A percentile compares a stretch with the other conserved stretches of the same genome.
Evolutionary conservation across 192 early-diverging fungal species (phyloP).

Genomic region (Coemansia sp.): DNA sequence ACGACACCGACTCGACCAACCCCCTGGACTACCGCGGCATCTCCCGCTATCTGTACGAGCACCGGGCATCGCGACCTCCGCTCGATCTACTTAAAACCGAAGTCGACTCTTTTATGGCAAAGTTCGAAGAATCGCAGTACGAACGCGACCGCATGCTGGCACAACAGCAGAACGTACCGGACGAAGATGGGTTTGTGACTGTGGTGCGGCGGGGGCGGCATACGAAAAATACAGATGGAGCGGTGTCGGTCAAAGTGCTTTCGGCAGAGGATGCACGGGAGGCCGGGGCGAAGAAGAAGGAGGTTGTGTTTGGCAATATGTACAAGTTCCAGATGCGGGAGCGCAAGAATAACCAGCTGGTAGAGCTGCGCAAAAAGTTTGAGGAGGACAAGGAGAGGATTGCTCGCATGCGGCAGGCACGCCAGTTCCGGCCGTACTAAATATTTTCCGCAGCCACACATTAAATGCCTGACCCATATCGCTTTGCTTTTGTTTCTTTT

Average conservation of each 20-base stretch:
- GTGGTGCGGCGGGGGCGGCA: constrained; percentile 69
- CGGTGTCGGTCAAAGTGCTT: constrained; percentile 60
- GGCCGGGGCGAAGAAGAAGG: constrained; percentile 66
- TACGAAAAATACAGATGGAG: constrained; percentile 71
- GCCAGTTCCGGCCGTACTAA: constrained; percentile 88
- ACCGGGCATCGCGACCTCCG: constrained; percentile 44
- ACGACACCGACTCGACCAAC: constrained; percentile 32
- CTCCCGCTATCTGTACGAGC: constrained; percentile 41
- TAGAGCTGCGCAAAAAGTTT: constrained; percentile 85
- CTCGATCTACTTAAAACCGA: constrained; percentile 56
- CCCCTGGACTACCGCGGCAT: constrained; percentile 38
- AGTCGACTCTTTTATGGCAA: constrained; percentile 72
- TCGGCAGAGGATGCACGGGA: constrained; percentile 59
- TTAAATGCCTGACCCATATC: too few relatives aligned
- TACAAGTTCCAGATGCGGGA: constrained; percentile 96
- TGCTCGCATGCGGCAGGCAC: constrained; percentile 69
- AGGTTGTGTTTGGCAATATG: constrained; percentile 78
- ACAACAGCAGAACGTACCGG: constrained; percentile 74
- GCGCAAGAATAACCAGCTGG: constrained; percentile 83
- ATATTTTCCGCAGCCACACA: neutral
- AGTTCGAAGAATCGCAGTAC: constrained; percentile 76
- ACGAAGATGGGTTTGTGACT: constrained; percentile 90
- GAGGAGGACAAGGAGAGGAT: constrained; percentile 90
- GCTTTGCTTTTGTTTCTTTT: too few relatives aligned
- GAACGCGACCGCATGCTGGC: constrained; percentile 64